Base-by-base conservation (phyloP, 345 rosid genomes). In the Populus deltoides region DNA sequence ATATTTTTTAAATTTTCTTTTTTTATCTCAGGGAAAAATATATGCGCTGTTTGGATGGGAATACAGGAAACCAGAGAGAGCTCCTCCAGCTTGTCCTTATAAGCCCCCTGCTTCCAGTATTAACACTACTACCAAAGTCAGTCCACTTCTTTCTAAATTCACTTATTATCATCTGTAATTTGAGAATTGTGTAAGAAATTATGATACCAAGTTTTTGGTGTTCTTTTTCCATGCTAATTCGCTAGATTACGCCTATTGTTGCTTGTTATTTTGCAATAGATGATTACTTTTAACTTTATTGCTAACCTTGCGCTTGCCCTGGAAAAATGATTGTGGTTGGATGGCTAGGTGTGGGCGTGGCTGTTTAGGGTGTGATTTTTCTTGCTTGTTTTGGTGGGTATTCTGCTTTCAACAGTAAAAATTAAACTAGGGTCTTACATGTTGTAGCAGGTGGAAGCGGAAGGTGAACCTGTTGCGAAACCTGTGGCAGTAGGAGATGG, bases 31-130 rank as follows among this genome's bases (percentile, higher is more conserved):
- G 99, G 97, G 82, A 7, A 96, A 89, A 83, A 69, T 96, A 38
- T 93, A 92, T 72, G 80, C 83, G 7, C 85, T 87, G 77, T 81
- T 93, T 20, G 99, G 99, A 27, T 96, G 99, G 98, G 99, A 96
- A 77, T 96, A 92, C 85, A 87, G 93, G 87, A 96, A 89, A 75
- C 98, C 98, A 59, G 95, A 78, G 75, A 88, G 94, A 83, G 87
- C 81, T 77, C 97, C 97, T 84, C 91, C 97, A 11, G 91, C 92
- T 7, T 96, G 98, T 79, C 97, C 98, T 1, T 90, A 87, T 75
- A 96, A 90, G 78, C 92, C 98, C 18, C 61, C 80, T 7, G 83
- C 88, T 2, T 86, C 66, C 17, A 84, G 66, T 47, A 47, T 47
- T 15, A 47, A 47, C 51, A 47, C 51, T 12, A 38, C 41, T 8